Evolutionary conservation across 2,329 filamentous ascomycete species (phyloP), one percentile per base, ranked within the genome.

Genomic region (Corynespora cassiicola): DNA sequence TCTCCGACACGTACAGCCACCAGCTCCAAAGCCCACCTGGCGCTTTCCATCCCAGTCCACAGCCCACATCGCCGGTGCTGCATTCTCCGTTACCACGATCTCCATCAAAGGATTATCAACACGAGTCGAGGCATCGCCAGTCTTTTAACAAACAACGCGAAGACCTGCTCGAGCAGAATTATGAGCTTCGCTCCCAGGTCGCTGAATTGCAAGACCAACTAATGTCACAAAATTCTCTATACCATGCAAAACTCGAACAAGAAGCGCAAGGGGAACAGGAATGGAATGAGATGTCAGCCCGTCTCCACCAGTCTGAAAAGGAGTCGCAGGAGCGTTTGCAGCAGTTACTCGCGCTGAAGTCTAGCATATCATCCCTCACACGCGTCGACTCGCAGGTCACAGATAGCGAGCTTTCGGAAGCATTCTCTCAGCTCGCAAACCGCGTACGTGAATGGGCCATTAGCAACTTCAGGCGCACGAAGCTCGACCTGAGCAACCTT

Each of bases 391-490:
- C 79, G 15, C 80, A 84, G 45, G 66, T 73, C 29, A 84, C 82
- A 45, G 86, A 90, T 55, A 82, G 86, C 63, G 80, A 82, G 8
- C 79, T 89, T 58, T 78, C 74, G 2, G 80, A 86, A 33, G 74
- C 76, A 7, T 80, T 87, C 73, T 73, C 76, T 32, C 75, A 78
- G 40, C 63, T 89, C 30, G 80, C 80, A 14, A 85, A 88, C 54
- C 80, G 84, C 16, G 67, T 88, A 52, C 85, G 88, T 68, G 88
- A 89, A 54, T 90, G 86, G 86, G 80, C 85, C 3, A 82, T 89
- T 52, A 78, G 80, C 17, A 80, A 86, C 59, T 89, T 86, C 50
- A 76, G 86, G 34, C 80, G 79, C 46, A 75, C 78, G 9, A 86
- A 78, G 67, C 66, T 86, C 34, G 39, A 52, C 10, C 29, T 62